Evolutionary conservation across 345 rosid genomes (phyloP).

Genomic region (Noccaea bulbosa): DNA sequence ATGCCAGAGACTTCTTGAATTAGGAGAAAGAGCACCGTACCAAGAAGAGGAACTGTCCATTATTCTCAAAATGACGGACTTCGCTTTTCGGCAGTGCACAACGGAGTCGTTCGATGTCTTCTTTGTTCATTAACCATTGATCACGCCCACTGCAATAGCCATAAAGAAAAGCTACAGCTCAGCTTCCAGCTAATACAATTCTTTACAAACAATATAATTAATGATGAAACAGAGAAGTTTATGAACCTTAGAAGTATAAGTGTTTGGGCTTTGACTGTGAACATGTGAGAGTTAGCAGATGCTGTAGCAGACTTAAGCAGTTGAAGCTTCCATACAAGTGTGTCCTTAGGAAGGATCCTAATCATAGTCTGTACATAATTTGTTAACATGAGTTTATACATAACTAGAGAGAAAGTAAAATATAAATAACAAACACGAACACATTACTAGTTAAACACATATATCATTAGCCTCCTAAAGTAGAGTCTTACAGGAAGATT

Average conservation of each 20-base stretch:
- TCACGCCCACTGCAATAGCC: slow-evolving; percentile 62
- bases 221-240: slow-evolving; percentile 24
- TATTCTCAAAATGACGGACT: slow-evolving; percentile 54
- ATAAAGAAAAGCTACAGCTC: slow-evolving; percentile 14
- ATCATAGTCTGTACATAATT: slow-evolving; percentile 55
- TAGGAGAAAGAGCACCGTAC: slow-evolving; percentile 48
- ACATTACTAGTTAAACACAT: slow-evolving; percentile 5
- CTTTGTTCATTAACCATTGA: slow-evolving; percentile 67
- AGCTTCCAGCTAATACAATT: background rate
- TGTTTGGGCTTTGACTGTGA: slow-evolving; percentile 60
- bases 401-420: background rate
- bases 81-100: slow-evolving; percentile 53
- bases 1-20: background rate
- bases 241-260: slow-evolving; percentile 66
- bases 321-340: slow-evolving; percentile 78
- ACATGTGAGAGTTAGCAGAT: slow-evolving; percentile 57
- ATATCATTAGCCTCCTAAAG: background rate
- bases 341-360: slow-evolving; percentile 62
- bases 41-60: slow-evolving; percentile 76
- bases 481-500: slow-evolving; percentile 46
- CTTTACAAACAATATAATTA: background rate
- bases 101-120: slow-evolving; percentile 60
- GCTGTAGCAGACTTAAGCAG: slow-evolving; percentile 66
- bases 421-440: background rate
- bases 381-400: background rate